Evolutionary conservation across 495 filamentous ascomycete species (phyloP), one percentile per base, ranked within the genome.

Genomic region (Thozetella sp.): DNA sequence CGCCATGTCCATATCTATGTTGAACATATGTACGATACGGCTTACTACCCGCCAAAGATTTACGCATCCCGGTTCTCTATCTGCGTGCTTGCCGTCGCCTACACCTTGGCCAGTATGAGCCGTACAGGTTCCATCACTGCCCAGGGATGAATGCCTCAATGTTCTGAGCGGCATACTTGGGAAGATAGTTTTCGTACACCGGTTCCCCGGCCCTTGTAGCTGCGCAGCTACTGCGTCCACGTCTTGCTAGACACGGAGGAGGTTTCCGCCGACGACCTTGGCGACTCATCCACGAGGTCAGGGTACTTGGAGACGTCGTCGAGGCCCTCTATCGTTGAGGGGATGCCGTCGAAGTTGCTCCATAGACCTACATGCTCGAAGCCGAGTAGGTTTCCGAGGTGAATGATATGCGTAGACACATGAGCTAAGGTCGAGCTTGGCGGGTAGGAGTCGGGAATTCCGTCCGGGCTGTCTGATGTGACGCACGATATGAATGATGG

Each of bases 221-320:
- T 85, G 64, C 34, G 69, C 66, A 19, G 88, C 87, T 25, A 91
- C 86, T 46, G 67, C 71, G 55, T 93, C 91, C 10, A 86, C 89
- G n/a, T 85, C 84, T 54, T 67, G 76, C 91, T 90, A 93, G 30
- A 95, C 90, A 23, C 91, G 82, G 26, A 95, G 68, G 1, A 93
- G 55, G 67, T 95, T 95, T 0, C 83, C 87, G 0, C 91, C 91
- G 0, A 83, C 88, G 1, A 95, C 75, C 65, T 89, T 88, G 22
- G 68, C 76, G 94, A 69, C 72, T 93, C 90, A 4, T 82, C 87
- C 4, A 97, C 84, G 55, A 99, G 72, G 51, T 86, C 85, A 1
- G 95, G 94, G 70, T 87, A 96, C 69, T 90, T 92, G 53, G 86
- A 87, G 25, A 97, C 93, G 73, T 97, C 93, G 22, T 86, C 86